phyloP scores from a whole-genome alignment of 192 early-diverging fungal genomes.

The Coemansia sp. region DNA sequence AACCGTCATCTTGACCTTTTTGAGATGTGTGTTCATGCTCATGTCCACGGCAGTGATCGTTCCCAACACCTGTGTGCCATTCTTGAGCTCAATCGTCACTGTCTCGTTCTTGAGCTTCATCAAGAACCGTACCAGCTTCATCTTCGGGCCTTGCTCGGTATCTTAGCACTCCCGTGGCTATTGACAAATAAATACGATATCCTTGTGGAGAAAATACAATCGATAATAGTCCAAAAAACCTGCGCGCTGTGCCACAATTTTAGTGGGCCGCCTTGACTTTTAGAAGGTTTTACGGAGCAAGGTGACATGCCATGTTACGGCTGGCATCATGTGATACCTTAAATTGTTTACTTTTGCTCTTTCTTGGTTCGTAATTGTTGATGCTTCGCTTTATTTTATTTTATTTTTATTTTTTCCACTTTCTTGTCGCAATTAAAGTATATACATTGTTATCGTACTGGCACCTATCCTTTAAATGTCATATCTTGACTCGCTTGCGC shows the following conservation, averaged over 20 bases:
- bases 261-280: background rate
- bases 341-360: conserved; percentile 6
- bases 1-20: conserved; percentile 98
- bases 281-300: background rate
- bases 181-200: background rate
- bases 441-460: background rate
- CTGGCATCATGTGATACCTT: conserved; percentile 4
- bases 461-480: conserved; percentile 23
- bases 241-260: background rate
- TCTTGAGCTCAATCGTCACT: conserved; percentile 98
- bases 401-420: too few relatives aligned
- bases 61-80: conserved; percentile 95
- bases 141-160: conserved; percentile 8
- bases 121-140: conserved; percentile 76
- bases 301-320: conserved; percentile 8
- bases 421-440: background rate
- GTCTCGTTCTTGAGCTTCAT: conserved; percentile 98
- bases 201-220: background rate
- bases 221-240: background rate
- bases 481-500: conserved; percentile 40
- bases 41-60: conserved; percentile 96
- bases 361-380: background rate
- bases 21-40: conserved; percentile 99
- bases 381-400: background rate
- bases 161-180: background rate